Evolutionary conservation across 176 grass and related monocot species (phyloP).

Genomic region (Zea mays): DNA sequence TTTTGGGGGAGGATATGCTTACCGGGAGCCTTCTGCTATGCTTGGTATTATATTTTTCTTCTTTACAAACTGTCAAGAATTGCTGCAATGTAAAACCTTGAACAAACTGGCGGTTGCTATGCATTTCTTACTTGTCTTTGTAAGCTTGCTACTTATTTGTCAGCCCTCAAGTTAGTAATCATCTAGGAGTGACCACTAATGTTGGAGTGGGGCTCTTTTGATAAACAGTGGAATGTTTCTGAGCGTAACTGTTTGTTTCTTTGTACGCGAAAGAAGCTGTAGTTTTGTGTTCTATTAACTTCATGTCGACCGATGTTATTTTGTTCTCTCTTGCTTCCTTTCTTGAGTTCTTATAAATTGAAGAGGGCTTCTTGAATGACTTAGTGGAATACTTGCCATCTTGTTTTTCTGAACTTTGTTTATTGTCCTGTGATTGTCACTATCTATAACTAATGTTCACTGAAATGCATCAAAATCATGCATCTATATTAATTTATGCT

Average conservation of each 20-base stretch:
- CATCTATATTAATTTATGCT: not conserved
- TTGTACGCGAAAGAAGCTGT: not conserved
- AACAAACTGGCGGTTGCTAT: not conserved
- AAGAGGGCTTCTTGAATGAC: not conserved
- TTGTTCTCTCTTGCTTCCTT: not conserved
- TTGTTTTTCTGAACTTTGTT: not conserved
- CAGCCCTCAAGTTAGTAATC: not conserved
- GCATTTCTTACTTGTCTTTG: slow-evolving; percentile 24
- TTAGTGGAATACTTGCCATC: not conserved
- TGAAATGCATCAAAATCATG: not conserved
- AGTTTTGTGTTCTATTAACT: slow-evolving; percentile 14
- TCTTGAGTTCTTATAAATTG: not conserved
- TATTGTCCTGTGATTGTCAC: not conserved
- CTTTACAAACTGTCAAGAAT: slow-evolving; percentile 22
- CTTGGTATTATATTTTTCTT: slow-evolving; percentile 40
- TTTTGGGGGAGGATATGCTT: not conserved
- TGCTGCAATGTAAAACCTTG: slow-evolving; percentile 26
- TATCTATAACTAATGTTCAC: not conserved
- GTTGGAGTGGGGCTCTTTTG: slow-evolving; percentile 2
- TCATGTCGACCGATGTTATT: not conserved
- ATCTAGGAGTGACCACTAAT: not conserved
- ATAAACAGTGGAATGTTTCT: not conserved
- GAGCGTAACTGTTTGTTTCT: not conserved
- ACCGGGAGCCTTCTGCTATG: slow-evolving; percentile 9
- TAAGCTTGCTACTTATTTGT: slow-evolving; percentile 13